Conservation (phyloP, 805 yeast genomes). For the Starmerella floris region DNA sequence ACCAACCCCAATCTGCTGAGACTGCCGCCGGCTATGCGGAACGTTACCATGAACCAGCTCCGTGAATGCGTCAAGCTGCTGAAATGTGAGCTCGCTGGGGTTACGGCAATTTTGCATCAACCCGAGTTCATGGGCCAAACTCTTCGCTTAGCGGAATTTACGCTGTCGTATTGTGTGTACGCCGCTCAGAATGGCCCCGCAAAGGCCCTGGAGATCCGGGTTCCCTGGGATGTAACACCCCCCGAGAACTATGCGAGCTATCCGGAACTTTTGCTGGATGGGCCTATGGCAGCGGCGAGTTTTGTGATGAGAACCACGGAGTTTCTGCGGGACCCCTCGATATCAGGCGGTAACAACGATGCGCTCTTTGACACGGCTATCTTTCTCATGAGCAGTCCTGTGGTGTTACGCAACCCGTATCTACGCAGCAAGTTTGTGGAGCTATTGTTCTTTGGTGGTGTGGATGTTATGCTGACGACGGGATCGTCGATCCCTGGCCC, state of each 20-base stretch:
- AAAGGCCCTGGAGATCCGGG: conserved; percentile 22
- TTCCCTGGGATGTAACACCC: conserved; percentile 33
- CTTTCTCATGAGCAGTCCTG: conserved; percentile 53
- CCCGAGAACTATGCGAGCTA: conserved; percentile 64
- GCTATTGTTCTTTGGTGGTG: conserved; percentile 54
- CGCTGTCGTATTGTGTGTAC: conserved; percentile 55
- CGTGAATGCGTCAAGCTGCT: background rate
- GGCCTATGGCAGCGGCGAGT: conserved; percentile 52
- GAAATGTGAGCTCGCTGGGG: conserved; percentile 31
- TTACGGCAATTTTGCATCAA: conserved; percentile 50
- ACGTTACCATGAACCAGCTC: background rate
- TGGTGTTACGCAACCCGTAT: conserved; percentile 76
- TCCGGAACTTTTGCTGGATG: conserved; percentile 81
- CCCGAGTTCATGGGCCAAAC: conserved; percentile 47
- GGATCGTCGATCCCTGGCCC: conserved; percentile 40
- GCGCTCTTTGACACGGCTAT: conserved; percentile 55
- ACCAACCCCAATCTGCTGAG: conserved; percentile 2
- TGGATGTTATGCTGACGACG: conserved; percentile 36
- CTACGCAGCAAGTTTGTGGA: conserved; percentile 76
- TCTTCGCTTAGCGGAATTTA: conserved; percentile 66
- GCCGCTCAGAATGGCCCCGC: conserved; percentile 6
- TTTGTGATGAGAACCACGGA: conserved; percentile 34
- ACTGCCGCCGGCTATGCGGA: conserved; percentile 1
- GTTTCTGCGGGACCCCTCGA: conserved; percentile 9
- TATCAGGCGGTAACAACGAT: conserved; percentile 25